Evolutionary conservation across 148 eudicot genomes (phyloP), one percentile per base, ranked within the genome.

Genomic region (Rhododendron molle): DNA sequence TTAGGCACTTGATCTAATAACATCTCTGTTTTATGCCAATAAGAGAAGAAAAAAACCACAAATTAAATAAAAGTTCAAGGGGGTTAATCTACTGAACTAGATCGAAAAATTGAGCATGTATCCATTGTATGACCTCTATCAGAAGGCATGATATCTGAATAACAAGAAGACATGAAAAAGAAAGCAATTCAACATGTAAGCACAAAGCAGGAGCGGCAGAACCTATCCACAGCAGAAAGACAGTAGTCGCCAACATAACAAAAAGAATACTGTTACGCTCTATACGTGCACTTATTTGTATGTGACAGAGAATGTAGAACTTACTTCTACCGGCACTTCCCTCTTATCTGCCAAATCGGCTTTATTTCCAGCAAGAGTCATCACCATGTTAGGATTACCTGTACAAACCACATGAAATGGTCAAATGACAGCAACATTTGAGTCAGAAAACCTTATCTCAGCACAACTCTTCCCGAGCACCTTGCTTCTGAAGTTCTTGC

Each of bases 401-500:
- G 89, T 38, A 85, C 80, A 38, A 83, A 79, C 86, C 88, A 69
- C 47, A 9, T 26, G 3, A 79, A 81, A 46, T 14, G 40, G 83
- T 3, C 6, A 62, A 23, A 44, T 43, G 16, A 47, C 28, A 34
- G 76, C 62, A 76, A 71, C 18, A 49, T 26, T 18, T 54, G 23
- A 16, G 21, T 54, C 60, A 71, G 46, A 54, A 69, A 16, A 69
- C 26, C 60, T 54, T 54, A 16, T 21, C 50, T 4, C 44, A 40
- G 14, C 14, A 32, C 20, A 58, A 49, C 54, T 71, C 46, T 34
- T 62, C 80, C 43, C 78, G 58, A 81, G 62, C 84, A 96, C 99
- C 99, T 95, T 95, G 99, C 91, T 97, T 97, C 85, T 97, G 98
- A 76, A 97, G 93, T 90, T 97, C 99, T 81, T 97, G 96, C 83